These are phyloP conservation scores for Penicillium cataractarum DNA, from an alignment of 495 filamentous ascomycete species.

Conservation along the genomic window DNA sequence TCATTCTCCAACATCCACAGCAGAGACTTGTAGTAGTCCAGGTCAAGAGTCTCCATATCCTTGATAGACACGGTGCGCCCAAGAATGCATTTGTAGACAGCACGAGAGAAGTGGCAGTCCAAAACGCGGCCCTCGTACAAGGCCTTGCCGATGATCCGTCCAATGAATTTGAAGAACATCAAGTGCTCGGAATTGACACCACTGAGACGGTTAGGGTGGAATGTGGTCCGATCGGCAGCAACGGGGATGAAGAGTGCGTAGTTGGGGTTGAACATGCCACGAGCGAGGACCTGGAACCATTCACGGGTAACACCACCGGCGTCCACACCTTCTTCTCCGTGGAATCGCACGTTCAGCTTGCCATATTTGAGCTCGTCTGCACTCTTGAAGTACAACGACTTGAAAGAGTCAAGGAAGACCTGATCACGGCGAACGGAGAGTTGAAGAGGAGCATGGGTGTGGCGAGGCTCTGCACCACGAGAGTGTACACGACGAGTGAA, in stretches of 20 bases:
- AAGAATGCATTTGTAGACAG: conserved; percentile 96
- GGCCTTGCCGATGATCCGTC: conserved; percentile 97
- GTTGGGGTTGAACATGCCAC: conserved; percentile 99
- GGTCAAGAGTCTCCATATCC: conserved; percentile 98
- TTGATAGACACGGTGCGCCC: conserved; percentile 95
- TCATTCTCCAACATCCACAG: conserved; percentile 98
- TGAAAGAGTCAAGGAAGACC: conserved; percentile 98
- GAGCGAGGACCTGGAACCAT: conserved; percentile 97
- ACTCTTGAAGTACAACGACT: conserved; percentile 90
- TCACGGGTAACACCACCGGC: conserved; percentile 97
- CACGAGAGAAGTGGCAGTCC: conserved; percentile 98
- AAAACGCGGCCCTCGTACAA: conserved; percentile 95
- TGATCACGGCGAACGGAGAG: conserved; percentile 89
- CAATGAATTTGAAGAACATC: conserved; percentile 99
- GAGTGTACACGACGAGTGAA: conserved; percentile 91
- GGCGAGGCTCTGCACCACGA: conserved; percentile 65
- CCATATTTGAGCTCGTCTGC: conserved; percentile 97
- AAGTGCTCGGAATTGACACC: conserved; percentile 93
- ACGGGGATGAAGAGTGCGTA: conserved; percentile 96
- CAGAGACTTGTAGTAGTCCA: conserved; percentile 99
- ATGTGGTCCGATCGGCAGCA: conserved; percentile 96
- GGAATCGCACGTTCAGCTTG: conserved; percentile 96
- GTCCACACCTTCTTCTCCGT: conserved; percentile 96
- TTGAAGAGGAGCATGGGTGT: conserved; percentile 77
- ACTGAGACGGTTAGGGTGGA: conserved; percentile 95